Evolutionary conservation across 768 basidiomycete genomes (phyloP).

Genomic region (Amanita fuliginea): DNA sequence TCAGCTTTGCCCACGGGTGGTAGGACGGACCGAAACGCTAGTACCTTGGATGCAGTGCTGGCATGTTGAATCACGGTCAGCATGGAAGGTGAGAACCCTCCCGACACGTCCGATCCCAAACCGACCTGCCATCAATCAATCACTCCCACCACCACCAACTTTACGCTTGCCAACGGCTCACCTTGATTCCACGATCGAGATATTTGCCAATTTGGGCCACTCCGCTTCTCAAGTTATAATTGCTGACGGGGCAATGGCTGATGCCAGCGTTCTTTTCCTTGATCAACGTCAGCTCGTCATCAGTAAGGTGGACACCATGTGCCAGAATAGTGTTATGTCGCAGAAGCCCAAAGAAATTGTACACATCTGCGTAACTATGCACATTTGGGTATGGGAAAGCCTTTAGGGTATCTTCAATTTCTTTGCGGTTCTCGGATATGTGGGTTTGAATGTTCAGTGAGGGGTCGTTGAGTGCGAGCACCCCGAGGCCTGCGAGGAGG

Average conservation of each 20-base stretch:
- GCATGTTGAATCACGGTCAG: slow-evolving; percentile 65
- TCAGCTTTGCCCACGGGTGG: neutral
- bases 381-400: slow-evolving; percentile 59
- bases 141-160: neutral
- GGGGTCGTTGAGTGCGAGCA: slow-evolving; percentile 47
- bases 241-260: slow-evolving; percentile 91
- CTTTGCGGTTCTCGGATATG: slow-evolving; percentile 73
- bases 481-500: slow-evolving; percentile 54
- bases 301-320: slow-evolving; percentile 74
- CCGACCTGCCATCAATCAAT: slow-evolving; percentile 50
- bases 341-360: slow-evolving; percentile 71
- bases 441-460: slow-evolving; percentile 83
- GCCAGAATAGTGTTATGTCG: slow-evolving; percentile 75
- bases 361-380: slow-evolving; percentile 66
- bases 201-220: slow-evolving; percentile 69
- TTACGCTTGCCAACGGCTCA: slow-evolving; percentile 14
- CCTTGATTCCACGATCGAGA: slow-evolving; percentile 83
- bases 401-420: slow-evolving; percentile 52
- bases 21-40: slow-evolving; percentile 34
- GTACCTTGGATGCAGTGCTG: slow-evolving; percentile 71
- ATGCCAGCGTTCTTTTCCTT: slow-evolving; percentile 58
- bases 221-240: slow-evolving; percentile 85
- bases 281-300: slow-evolving; percentile 65
- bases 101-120: slow-evolving; percentile 89
- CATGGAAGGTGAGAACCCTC: slow-evolving; percentile 78